Evolutionary conservation across 441 rosid species (phyloP).

Genomic region (Bruguiera hainesii): DNA sequence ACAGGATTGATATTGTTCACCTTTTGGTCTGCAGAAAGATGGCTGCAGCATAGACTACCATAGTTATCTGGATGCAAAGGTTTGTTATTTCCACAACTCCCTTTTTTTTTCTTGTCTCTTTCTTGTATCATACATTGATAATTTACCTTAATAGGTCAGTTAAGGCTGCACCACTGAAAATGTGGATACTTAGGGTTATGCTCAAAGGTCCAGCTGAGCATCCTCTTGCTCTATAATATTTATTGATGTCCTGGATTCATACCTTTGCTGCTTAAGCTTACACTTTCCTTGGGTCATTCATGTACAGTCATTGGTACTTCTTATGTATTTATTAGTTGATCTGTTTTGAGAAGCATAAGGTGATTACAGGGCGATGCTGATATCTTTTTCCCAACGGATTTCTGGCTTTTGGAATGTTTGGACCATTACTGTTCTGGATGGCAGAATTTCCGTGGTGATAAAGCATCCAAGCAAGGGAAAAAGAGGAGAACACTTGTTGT

Average conservation of each 20-base stretch:
- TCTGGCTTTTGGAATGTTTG: slow-evolving; percentile 80
- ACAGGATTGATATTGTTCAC: slow-evolving; percentile 15
- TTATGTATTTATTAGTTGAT: neutral
- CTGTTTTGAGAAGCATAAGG: neutral
- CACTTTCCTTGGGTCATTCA: no score
- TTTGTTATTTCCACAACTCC: slow-evolving; percentile 14
- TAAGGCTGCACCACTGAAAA: neutral
- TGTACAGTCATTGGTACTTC: neutral
- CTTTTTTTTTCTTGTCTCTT: neutral
- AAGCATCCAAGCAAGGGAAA: slow-evolving; percentile 61
- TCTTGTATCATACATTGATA: neutral
- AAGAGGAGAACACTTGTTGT: slow-evolving; percentile 84
- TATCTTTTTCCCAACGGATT: slow-evolving; percentile 92
- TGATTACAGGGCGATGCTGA: slow-evolving; percentile 85
- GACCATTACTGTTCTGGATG: slow-evolving; percentile 92
- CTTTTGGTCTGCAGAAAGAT: slow-evolving; percentile 64
- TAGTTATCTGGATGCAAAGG: slow-evolving; percentile 92
- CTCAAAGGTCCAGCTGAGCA: no score
- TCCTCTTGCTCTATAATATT: no score
- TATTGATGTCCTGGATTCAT: no score
- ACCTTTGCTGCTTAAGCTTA: no score
- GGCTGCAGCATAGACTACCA: slow-evolving; percentile 77
- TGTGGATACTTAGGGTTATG: no score
- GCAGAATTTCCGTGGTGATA: slow-evolving; percentile 47
- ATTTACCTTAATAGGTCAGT: neutral